These are phyloP conservation scores for Colletotrichum neosansevieriae DNA, from an alignment of 2,329 filamentous ascomycete genomes.

Conservation along the genomic window DNA sequence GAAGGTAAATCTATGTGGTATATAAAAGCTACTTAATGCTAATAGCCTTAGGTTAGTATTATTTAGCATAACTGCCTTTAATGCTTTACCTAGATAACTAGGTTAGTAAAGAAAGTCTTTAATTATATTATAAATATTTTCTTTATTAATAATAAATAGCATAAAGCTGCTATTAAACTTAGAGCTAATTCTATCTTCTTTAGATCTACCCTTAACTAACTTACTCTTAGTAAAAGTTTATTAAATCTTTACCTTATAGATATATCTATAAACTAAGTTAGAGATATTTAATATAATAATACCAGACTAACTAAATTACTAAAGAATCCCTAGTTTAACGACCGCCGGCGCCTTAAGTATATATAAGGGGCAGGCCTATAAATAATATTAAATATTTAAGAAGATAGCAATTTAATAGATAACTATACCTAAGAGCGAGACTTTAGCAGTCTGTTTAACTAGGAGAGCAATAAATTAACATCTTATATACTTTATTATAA, in stretches of 20 bases:
- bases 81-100: neutral
- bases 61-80: neutral
- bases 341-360: neutral
- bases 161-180: neutral
- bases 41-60: neutral
- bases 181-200: slow-evolving; percentile 12
- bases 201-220: neutral
- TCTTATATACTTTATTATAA: slow-evolving; percentile 3
- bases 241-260: neutral
- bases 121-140: neutral
- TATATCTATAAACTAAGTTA: neutral
- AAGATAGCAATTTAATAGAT: neutral
- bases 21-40: neutral
- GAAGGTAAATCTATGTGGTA: neutral
- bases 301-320: neutral
- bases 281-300: neutral
- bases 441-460: neutral
- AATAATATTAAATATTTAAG: slow-evolving; percentile 4
- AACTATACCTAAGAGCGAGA: neutral
- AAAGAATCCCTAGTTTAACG: neutral
- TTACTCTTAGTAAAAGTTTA: neutral
- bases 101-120: neutral
- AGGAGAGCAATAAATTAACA: neutral
- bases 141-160: neutral
- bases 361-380: neutral